Conservation (phyloP, 495 filamentous ascomycete species). For the Zalerion maritima region DNA sequence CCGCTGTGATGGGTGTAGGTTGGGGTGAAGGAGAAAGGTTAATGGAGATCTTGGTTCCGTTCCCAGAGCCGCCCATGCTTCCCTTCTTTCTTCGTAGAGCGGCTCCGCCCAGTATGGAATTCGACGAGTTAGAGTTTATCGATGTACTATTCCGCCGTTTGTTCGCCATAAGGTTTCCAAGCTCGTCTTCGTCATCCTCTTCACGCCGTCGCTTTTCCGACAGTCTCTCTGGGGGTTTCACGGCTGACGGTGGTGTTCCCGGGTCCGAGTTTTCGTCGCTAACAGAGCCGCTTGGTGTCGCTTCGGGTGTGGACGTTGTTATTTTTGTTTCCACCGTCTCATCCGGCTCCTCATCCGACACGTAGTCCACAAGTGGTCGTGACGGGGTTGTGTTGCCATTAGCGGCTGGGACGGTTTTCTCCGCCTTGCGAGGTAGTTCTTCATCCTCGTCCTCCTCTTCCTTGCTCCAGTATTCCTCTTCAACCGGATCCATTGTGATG, state of each 20-base stretch:
- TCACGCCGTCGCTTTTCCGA: conserved; percentile 84
- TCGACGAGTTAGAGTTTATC: conserved; percentile 14
- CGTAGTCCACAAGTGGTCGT: conserved; percentile 81
- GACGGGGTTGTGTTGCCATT: conserved; percentile 39
- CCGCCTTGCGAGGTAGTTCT: conserved; percentile 15
- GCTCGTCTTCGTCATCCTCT: conserved; percentile 73
- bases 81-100: conserved; percentile 15
- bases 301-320: conserved; percentile 7
- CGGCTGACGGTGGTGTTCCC: conserved; percentile 16
- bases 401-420: conserved; percentile 13
- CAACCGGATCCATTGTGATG: conserved; percentile 53
- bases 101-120: conserved; percentile 6
- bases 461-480: conserved; percentile 91
- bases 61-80: too few relatives aligned
- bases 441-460: conserved; percentile 81
- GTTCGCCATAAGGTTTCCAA: conserved; percentile 54
- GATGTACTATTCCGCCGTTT: conserved; percentile 49
- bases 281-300: conserved; percentile 8
- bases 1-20: too few relatives aligned
- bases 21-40: too few relatives aligned
- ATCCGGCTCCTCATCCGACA: conserved; percentile 65
- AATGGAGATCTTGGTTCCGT: too few relatives aligned
- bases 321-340: conserved; percentile 17
- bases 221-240: conserved; percentile 55
- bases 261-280: conserved; percentile 13